Conservation (phyloP, 306 rosid genomes). For the Sindora glabra region DNA sequence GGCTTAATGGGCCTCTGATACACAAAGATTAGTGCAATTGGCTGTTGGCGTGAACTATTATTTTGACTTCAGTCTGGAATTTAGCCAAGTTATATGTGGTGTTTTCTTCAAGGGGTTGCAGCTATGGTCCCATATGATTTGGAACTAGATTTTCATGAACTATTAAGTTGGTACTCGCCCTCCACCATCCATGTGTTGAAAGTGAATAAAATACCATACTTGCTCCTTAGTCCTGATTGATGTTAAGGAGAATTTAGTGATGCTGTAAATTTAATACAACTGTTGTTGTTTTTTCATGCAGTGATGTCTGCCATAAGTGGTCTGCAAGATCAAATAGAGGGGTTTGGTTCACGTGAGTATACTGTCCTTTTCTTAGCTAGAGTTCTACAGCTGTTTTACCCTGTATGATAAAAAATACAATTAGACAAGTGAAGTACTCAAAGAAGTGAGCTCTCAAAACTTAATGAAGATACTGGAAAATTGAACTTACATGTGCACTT, state of each 20-base stretch:
- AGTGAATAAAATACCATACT: background rate
- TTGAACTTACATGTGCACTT: no score
- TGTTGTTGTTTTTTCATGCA: slow-evolving; percentile 31
- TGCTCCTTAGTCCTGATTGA: background rate
- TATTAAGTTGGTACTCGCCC: slow-evolving; percentile 7
- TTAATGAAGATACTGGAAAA: background rate
- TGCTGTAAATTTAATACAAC: slow-evolving; percentile 11
- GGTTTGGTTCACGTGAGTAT: slow-evolving; percentile 72
- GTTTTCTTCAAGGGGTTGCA: background rate
- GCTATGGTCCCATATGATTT: no score
- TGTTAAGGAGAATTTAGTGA: background rate
- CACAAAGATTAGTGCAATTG: no score
- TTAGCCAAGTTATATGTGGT: background rate
- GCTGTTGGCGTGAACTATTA: background rate
- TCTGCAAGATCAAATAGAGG: slow-evolving; percentile 57
- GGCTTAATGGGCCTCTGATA: no score
- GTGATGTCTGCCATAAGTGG: slow-evolving; percentile 97
- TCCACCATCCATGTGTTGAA: background rate
- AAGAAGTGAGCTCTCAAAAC: background rate
- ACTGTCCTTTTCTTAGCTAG: slow-evolving; percentile 12
- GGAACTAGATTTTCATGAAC: slow-evolving; percentile 8
- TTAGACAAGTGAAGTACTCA: background rate
- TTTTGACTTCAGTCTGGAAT: background rate
- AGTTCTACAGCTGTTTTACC: background rate
- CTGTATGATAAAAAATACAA: background rate